phyloP scores from a whole-genome alignment of 805 yeast species.

The Ogataea methylovora region DNA sequence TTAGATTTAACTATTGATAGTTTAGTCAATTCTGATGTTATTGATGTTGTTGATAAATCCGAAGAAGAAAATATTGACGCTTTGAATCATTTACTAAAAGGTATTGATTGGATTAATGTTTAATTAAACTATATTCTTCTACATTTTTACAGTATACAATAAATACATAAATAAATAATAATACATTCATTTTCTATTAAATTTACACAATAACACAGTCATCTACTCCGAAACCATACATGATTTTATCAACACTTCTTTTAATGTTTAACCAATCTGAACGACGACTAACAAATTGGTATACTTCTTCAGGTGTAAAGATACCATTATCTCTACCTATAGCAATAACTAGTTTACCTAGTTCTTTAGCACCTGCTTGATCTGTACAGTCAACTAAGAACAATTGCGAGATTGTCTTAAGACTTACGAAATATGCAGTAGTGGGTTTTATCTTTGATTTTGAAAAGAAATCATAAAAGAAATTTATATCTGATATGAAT shows the following conservation, averaged over 20 bases:
- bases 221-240: slow-evolving; percentile 81
- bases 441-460: slow-evolving; percentile 58
- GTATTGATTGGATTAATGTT: slow-evolving; percentile 9
- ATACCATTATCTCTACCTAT: slow-evolving; percentile 82
- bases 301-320: slow-evolving; percentile 88
- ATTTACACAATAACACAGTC: slow-evolving; percentile 62
- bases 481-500: slow-evolving; percentile 75
- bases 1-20: slow-evolving; percentile 9
- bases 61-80: slow-evolving; percentile 18
- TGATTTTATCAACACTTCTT: slow-evolving; percentile 82
- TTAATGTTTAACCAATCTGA: slow-evolving; percentile 79
- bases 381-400: slow-evolving; percentile 59
- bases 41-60: slow-evolving; percentile 11
- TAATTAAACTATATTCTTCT: not conserved
- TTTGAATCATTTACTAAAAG: slow-evolving; percentile 12
- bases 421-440: slow-evolving; percentile 66
- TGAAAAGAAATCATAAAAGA: slow-evolving; percentile 66
- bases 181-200: too few species aligned
- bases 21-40: slow-evolving; percentile 13
- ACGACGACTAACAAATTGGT: slow-evolving; percentile 81
- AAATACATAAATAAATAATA: not conserved
- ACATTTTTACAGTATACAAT: not conserved
- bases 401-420: slow-evolving; percentile 79
- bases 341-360: slow-evolving; percentile 80
- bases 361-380: slow-evolving; percentile 67